A percentile compares a stretch with the other conserved stretches of the same genome.
Conservation (phyloP, 345 rosid genomes). For the Cardamine resedifolia region DNA sequence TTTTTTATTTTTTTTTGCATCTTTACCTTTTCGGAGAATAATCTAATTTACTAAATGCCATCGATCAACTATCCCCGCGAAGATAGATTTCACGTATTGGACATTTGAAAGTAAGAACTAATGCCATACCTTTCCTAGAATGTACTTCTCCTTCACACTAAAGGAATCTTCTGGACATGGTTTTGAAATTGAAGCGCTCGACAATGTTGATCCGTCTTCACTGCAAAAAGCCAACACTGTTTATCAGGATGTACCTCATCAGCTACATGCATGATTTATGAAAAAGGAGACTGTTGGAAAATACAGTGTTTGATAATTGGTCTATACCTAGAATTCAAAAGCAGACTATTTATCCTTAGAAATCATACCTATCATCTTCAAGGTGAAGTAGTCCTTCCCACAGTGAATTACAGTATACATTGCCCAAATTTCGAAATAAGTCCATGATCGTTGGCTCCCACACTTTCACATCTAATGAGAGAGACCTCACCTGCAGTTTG, state of each 20-base stretch:
- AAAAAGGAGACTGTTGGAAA: neutral
- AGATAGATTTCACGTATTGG: conserved; percentile 8
- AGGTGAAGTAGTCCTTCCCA: conserved; percentile 74
- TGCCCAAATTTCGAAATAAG: conserved; percentile 70
- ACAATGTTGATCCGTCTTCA: conserved; percentile 35
- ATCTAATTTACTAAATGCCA: neutral
- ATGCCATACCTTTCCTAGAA: conserved; percentile 66
- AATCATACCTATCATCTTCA: conserved; percentile 51
- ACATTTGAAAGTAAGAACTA: neutral
- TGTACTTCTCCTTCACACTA: conserved; percentile 70
- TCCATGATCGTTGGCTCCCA: conserved; percentile 91
- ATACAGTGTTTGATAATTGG: neutral
- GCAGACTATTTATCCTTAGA: conserved; percentile 3
- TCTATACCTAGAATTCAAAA: neutral
- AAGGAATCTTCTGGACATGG: conserved; percentile 62
- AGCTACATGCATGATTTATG: conserved; percentile 26
- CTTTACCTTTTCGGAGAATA: neutral
- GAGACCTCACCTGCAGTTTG: conserved; percentile 75
- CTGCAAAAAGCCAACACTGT: conserved; percentile 44
- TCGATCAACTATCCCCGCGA: neutral
- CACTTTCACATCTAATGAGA: conserved; percentile 83
- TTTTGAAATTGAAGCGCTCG: conserved; percentile 48
- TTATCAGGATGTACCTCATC: conserved; percentile 5
- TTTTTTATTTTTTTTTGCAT: neutral
- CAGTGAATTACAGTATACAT: conserved; percentile 75